Conservation (phyloP, 331 rosid species). For the Phaseolus coccineus region DNA sequence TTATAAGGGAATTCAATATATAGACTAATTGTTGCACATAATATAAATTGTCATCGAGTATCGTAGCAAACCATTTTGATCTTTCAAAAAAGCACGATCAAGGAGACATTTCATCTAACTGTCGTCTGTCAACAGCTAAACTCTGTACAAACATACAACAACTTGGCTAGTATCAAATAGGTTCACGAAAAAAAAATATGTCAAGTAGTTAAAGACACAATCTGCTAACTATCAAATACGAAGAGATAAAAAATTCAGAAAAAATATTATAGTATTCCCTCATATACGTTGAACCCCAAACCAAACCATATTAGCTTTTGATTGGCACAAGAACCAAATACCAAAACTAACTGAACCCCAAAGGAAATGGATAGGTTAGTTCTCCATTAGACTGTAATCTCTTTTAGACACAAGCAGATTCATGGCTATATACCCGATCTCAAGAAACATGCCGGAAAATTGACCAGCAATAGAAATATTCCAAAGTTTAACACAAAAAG, state of each 20-base stretch:
- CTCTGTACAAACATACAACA: constrained; percentile 60
- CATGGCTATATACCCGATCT: neutral
- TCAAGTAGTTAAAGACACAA: constrained; percentile 11
- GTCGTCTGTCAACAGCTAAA: constrained; percentile 87
- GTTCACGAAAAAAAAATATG: constrained; percentile 29
- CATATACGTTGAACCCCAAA: constrained; percentile 15
- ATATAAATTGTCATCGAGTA: neutral
- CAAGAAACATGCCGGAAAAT: constrained; percentile 19
- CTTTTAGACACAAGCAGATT: constrained; percentile 7
- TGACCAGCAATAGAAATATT: constrained; percentile 19
- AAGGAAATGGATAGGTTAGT: constrained; percentile 4
- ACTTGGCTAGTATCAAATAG: neutral
- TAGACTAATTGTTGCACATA: neutral
- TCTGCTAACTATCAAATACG: neutral
- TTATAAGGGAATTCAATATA: constrained; percentile 1
- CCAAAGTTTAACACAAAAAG: constrained; percentile 10
- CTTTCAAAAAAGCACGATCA: constrained; percentile 17
- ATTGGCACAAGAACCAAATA: constrained; percentile 7
- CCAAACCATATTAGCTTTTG: neutral
- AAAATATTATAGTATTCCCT: constrained; percentile 1
- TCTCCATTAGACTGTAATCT: constrained; percentile 15
- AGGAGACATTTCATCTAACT: constrained; percentile 72
- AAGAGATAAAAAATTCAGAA: neutral
- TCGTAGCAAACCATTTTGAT: constrained; percentile 36
- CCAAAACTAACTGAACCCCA: constrained; percentile 3